These are phyloP conservation scores for Mycena kentingensis DNA, from an alignment of 768 basidiomycete species.

Conservation along the genomic window DNA sequence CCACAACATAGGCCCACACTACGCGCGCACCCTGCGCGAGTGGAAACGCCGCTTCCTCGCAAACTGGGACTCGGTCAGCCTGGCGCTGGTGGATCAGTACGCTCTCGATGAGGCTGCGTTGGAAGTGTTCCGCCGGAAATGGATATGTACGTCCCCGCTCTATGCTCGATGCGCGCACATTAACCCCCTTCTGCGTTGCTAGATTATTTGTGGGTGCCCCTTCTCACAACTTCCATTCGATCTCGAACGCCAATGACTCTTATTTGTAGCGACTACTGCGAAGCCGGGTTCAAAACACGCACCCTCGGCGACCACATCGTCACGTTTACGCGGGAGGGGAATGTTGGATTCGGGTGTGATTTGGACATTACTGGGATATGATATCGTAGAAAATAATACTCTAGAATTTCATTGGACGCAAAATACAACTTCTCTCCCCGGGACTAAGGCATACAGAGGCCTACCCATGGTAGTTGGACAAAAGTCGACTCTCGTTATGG, in stretches of 20 bases:
- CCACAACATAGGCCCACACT: constrained; percentile 60
- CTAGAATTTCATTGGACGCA: too few relatives aligned
- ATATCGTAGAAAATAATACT: too few relatives aligned
- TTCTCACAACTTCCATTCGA: too few relatives aligned
- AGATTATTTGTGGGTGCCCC: constrained; percentile 20
- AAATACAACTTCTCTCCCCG: too few relatives aligned
- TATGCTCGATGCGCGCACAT: neutral
- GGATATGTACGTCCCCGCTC: constrained; percentile 17
- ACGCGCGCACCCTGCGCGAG: constrained; percentile 58
- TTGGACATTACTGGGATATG: neutral
- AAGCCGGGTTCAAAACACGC: constrained; percentile 21
- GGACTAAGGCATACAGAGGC: too few relatives aligned
- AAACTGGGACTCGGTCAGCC: constrained; percentile 47
- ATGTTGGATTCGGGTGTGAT: constrained; percentile 21
- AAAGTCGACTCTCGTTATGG: too few relatives aligned
- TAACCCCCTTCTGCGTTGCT: neutral
- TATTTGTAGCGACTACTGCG: constrained; percentile 19
- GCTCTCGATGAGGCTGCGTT: constrained; percentile 7
- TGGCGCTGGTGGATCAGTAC: constrained; percentile 47
- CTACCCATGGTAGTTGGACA: too few relatives aligned
- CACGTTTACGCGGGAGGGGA: constrained; percentile 23
- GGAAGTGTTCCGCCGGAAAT: constrained; percentile 19
- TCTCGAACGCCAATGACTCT: neutral
- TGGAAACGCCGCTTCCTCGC: constrained; percentile 51
- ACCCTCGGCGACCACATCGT: constrained; percentile 23